phyloP scores from a whole-genome alignment of 1,284 basidiomycete species.

The Microbotryum violaceum region DNA sequence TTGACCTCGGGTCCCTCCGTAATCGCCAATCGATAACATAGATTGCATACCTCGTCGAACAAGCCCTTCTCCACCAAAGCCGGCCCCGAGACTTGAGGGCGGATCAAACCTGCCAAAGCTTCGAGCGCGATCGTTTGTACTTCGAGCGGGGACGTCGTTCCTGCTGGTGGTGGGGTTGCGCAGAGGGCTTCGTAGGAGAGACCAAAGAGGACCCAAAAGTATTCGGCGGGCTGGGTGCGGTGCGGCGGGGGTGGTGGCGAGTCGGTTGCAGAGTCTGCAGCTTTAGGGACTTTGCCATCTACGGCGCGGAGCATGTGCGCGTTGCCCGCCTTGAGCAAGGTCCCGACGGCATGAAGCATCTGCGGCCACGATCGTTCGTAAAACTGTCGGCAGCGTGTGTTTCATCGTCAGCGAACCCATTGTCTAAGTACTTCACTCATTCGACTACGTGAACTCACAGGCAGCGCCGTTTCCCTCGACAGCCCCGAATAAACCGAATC shows the following conservation, averaged over 20 bases:
- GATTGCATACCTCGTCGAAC: conserved; percentile 81
- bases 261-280: conserved; percentile 12
- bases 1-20: conserved; percentile 71
- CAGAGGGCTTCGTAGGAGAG: conserved; percentile 84
- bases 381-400: conserved; percentile 51
- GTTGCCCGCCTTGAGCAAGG: conserved; percentile 65
- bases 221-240: conserved; percentile 57
- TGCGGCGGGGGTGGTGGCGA: conserved; percentile 14
- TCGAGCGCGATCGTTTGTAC: conserved; percentile 56
- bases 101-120: conserved; percentile 68
- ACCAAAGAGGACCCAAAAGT: conserved; percentile 87
- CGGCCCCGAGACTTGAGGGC: conserved; percentile 69
- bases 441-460: conserved; percentile 47
- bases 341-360: conserved; percentile 79
- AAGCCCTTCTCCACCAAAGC: conserved; percentile 69
- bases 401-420: too few species aligned
- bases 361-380: conserved; percentile 75
- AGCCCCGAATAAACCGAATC: conserved; percentile 79
- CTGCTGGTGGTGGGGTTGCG: conserved; percentile 53
- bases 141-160: conserved; percentile 36
- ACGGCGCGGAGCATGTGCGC: conserved; percentile 66
- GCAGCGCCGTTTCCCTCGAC: conserved; percentile 80
- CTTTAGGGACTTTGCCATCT: conserved; percentile 57
- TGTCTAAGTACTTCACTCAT: too few species aligned
- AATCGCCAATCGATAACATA: conserved; percentile 84